Conservation (phyloP, 2,329 filamentous ascomycete species). For the Pseudogymnoascus sp. region DNA sequence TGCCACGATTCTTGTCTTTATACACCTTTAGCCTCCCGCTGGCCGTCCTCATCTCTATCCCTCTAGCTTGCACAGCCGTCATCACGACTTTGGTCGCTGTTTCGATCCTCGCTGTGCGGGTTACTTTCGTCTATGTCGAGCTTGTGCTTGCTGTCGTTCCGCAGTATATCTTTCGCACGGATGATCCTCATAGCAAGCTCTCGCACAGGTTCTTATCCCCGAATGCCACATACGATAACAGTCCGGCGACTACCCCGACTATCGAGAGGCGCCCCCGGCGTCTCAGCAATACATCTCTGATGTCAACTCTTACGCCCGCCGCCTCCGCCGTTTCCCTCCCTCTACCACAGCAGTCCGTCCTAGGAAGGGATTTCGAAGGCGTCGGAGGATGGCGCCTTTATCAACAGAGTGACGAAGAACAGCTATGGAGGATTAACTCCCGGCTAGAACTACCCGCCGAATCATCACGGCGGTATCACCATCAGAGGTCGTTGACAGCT, state of each 20-base stretch:
- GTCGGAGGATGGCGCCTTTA: slow-evolving; percentile 48
- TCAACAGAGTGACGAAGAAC: slow-evolving; percentile 29
- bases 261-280: neutral
- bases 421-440: slow-evolving; percentile 44
- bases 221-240: neutral
- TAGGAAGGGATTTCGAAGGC: slow-evolving; percentile 50
- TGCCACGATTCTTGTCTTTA: slow-evolving; percentile 46
- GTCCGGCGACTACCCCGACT: neutral
- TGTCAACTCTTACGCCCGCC: slow-evolving; percentile 23
- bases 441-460: slow-evolving; percentile 41
- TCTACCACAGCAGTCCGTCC: slow-evolving; percentile 32
- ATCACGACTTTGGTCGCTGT: slow-evolving; percentile 56
- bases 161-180: slow-evolving; percentile 37
- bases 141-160: slow-evolving; percentile 49
- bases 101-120: slow-evolving; percentile 50
- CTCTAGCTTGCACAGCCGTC: slow-evolving; percentile 53
- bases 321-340: neutral
- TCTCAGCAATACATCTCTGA: neutral
- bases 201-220: slow-evolving; percentile 10
- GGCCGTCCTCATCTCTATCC: slow-evolving; percentile 52
- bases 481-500: slow-evolving; percentile 26
- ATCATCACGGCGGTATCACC: slow-evolving; percentile 33
- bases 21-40: slow-evolving; percentile 53
- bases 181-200: slow-evolving; percentile 11
- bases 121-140: slow-evolving; percentile 55